Percentiles rank a stretch among this genome's conserved stretches.
phyloP scores from a whole-genome alignment of 2,329 filamentous ascomycete species.

The Chrysosphaeria jannelii region DNA sequence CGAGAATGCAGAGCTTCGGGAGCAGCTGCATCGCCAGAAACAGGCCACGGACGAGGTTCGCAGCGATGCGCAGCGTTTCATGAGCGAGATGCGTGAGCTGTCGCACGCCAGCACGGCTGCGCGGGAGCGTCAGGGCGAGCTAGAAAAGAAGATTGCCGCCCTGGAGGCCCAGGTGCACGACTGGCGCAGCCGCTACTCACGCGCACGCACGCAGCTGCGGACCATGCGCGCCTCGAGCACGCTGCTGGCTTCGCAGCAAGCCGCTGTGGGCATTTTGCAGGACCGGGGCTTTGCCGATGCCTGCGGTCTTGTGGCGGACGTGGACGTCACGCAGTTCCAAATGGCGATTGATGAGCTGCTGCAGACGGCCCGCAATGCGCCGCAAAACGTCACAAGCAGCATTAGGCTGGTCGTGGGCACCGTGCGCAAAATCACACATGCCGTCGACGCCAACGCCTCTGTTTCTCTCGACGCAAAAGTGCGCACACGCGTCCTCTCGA shows the following conservation, averaged over 20 bases:
- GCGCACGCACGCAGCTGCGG: constrained; percentile 62
- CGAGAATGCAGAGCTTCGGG: constrained; percentile 39
- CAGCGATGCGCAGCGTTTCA: constrained; percentile 50
- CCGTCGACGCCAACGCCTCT: too few species aligned
- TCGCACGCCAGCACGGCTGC: constrained; percentile 52
- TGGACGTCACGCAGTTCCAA: constrained; percentile 86
- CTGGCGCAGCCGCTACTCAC: constrained; percentile 75
- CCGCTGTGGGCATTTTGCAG: constrained; percentile 34
- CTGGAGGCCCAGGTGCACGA: constrained; percentile 63
- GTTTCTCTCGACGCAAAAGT: constrained; percentile 26
- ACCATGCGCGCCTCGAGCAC: constrained; percentile 54
- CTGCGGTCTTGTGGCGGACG: constrained; percentile 58
- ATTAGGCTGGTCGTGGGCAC: constrained; percentile 67
- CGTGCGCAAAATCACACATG: constrained; percentile 60
- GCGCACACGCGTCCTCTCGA: constrained; percentile 61
- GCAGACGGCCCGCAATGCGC: constrained; percentile 43
- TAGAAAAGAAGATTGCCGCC: constrained; percentile 42
- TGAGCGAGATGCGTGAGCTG: constrained; percentile 68
- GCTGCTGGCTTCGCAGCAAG: constrained; percentile 36
- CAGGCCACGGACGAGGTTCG: constrained; percentile 66
- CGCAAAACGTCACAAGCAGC: constrained; percentile 46
- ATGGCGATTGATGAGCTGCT: constrained; percentile 79
- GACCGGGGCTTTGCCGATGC: constrained; percentile 38
- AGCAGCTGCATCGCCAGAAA: constrained; percentile 40
- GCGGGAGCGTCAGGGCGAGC: constrained; percentile 53